Evolutionary conservation across 805 yeast species (phyloP), one percentile per base, ranked within the genome.

Genomic region (Candida palmyrensis): DNA sequence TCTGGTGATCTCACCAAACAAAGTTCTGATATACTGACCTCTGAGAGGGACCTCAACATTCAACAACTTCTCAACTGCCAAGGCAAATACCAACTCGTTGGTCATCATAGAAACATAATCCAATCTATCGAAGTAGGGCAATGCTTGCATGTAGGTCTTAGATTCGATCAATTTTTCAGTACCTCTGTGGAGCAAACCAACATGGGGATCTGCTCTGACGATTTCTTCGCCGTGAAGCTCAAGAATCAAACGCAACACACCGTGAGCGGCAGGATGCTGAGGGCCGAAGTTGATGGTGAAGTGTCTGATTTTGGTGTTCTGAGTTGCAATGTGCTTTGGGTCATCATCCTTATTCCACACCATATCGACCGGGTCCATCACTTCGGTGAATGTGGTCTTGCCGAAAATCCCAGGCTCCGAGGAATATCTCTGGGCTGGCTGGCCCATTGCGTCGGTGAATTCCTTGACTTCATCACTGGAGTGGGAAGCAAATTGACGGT

Each of bases 241-340:
- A 52, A 85, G 67, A 59, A 85, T 86, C 59, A 85, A 70, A 56
- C 95, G 75, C 67, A 85, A 68, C 61, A 85, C 95, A 46, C 95
- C 95, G 66, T 85, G 95, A 18, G 95, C 95, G 41, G 95, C 95
- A 16, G 95, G 95, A 67, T 85, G 95, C 65, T 85, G 95, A 30
- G 95, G 95, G 23, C 95, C 95, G 55, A 85, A 85, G 63, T 86
- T 86, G 55, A 86, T 79, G 31, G 95, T 85, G 68, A 85, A 86
- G 55, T 84, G 94, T 59, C 95, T 78, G 53, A 85, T 79, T 57
- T 83, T 66, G 33, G 68, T 54, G 48, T 66, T 66, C 48, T 66
- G 71, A 38, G 56, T 66, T 27, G 53, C 67, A 13, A 65, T 63
- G 20, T 60, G 50, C 34, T 51, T 55, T 21, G 71, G 71, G 42